phyloP scores from a whole-genome alignment of 495 filamentous ascomycete species.

The Aspergillus biplanus region DNA sequence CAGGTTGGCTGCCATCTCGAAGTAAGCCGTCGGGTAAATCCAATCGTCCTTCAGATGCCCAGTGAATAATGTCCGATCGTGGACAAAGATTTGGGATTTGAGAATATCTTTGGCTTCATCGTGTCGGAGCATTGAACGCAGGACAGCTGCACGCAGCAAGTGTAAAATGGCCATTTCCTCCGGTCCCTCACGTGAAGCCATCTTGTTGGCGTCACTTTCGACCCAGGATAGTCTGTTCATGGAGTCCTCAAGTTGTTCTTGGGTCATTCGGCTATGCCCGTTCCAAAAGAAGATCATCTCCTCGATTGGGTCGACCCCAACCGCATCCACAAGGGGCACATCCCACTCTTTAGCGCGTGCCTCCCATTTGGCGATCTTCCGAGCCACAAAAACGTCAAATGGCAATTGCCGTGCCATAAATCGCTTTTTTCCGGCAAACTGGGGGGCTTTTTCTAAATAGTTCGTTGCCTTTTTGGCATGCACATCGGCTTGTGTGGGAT shows the following conservation, averaged over 20 bases:
- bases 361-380: slow-evolving; percentile 91
- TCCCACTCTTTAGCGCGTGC: slow-evolving; percentile 69
- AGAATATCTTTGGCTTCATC: slow-evolving; percentile 68
- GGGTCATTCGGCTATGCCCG: slow-evolving; percentile 74
- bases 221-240: slow-evolving; percentile 68
- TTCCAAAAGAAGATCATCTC: slow-evolving; percentile 99
- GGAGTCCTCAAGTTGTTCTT: slow-evolving; percentile 64
- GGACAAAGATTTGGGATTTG: slow-evolving; percentile 59
- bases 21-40: slow-evolving; percentile 77
- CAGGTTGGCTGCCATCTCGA: slow-evolving; percentile 82
- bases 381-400: slow-evolving; percentile 83
- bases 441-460: slow-evolving; percentile 70
- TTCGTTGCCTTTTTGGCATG: slow-evolving; percentile 71
- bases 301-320: slow-evolving; percentile 80
- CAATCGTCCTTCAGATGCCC: slow-evolving; percentile 80
- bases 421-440: slow-evolving; percentile 78
- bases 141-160: slow-evolving; percentile 67
- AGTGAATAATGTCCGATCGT: slow-evolving; percentile 72
- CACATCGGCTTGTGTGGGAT: slow-evolving; percentile 52
- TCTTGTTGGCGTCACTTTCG: slow-evolving; percentile 55
- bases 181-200: slow-evolving; percentile 59
- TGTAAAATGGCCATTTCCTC: slow-evolving; percentile 78
- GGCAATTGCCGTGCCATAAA: slow-evolving; percentile 90
- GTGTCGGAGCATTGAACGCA: slow-evolving; percentile 62
- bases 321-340: slow-evolving; percentile 75